Evolutionary conservation across 176 grass and related monocot species (phyloP), one percentile per base, ranked within the genome.

Genomic region (Themeda triandra): DNA sequence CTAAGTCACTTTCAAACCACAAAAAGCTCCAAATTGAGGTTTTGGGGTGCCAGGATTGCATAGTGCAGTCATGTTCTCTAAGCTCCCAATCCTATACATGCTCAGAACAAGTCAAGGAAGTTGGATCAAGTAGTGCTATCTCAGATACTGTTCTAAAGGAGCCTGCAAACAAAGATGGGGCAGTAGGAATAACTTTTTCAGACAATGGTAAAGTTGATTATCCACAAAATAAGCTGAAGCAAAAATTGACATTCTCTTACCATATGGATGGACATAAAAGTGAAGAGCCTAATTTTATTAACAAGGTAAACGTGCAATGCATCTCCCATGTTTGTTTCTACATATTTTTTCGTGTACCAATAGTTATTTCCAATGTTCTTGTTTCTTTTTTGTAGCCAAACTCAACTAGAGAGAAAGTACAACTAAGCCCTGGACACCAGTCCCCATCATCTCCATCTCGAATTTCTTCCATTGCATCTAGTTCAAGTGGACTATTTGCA

Each of bases 11-110:
- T 40, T 14, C 10, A 35, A 82, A 76, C 27, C 67, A 42, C 74
- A 75, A 27, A 39, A 89, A 77, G 4, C 84, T 92, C 10, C 75
- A 44, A 28, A 42, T 90, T 49, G 78, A 89, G n/a, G 54, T 85
- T 85, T 86, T 81, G 48, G 82, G 81, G 14, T 84, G 87, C 44
- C 75, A 80, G 58, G 75, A 84, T 80, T 66, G 33, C 66, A 58
- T 80, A 80, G 33, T 88, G 71, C 67, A 59, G 37, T 84, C 33
- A 19, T 59, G 44, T 84, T 84, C 33, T 80, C 23, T 13, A 56
- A 74, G 45, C 28, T 60, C 80, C 35, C 75, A 65, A 42, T 73
- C 81, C 48, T 23, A 73, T 53, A 60, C 27, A 74, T 5, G 60
- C 46, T 80, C 69, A 36, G 18, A 83, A 41, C 39, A 84, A 79